phyloP scores from a whole-genome alignment of 163 green algal species.

The Scenedesmus sp. region DNA sequence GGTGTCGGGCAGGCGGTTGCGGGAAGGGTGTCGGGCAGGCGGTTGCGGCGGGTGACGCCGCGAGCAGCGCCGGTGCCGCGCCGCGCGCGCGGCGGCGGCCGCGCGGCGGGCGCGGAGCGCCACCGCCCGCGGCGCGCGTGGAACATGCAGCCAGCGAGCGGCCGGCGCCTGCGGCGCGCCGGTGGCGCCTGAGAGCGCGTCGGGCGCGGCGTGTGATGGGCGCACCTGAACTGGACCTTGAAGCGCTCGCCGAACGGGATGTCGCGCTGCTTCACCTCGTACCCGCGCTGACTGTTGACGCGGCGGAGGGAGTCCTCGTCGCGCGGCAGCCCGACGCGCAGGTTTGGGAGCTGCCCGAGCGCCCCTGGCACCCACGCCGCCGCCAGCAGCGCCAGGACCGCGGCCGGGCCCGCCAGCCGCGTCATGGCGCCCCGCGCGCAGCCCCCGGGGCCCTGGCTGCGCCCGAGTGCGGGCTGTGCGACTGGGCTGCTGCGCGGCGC shows the following conservation, averaged over 20 bases:
- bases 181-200: too few species aligned
- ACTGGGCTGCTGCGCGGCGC: not conserved
- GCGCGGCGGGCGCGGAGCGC: too few species aligned
- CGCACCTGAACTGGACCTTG: conserved; percentile 37
- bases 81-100: not conserved
- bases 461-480: not conserved
- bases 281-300: not conserved
- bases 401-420: too few species aligned
- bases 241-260: conserved; percentile 39
- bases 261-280: conserved; percentile 20
- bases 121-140: too few species aligned
- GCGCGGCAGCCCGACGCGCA: conserved; percentile 28
- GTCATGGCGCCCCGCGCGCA: too few species aligned
- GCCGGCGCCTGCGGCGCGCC: too few species aligned
- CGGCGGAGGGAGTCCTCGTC: conserved; percentile 19
- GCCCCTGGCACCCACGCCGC: not conserved
- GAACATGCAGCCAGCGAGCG: too few species aligned
- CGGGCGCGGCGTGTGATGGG: too few species aligned
- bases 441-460: too few species aligned
- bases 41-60: not conserved
- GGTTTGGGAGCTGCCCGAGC: conserved; percentile 28
- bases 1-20: not conserved
- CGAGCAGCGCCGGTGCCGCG: not conserved
- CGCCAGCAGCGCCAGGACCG: conserved; percentile 1
- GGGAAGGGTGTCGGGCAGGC: not conserved